Conservation (phyloP, 176 grass and related monocot species). For the Carex cristatella region DNA sequence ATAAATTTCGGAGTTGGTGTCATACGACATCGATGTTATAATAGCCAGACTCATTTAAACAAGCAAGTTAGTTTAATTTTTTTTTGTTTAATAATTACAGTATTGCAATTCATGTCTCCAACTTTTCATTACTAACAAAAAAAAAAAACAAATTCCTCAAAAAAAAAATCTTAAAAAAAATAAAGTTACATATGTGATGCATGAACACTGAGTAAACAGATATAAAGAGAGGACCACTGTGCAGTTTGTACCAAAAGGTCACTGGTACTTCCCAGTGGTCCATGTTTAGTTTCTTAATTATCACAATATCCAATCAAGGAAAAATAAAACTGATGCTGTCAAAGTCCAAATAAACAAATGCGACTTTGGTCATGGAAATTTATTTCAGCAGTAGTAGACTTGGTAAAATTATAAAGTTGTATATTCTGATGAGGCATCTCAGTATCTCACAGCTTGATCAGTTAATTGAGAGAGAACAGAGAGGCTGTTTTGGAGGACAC, state of each 20-base stretch:
- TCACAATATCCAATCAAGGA: not conserved
- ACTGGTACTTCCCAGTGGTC: slow-evolving; percentile 8
- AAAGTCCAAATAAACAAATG: too few relatives aligned
- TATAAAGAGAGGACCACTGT: not conserved
- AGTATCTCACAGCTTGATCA: not conserved
- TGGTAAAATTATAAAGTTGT: not conserved
- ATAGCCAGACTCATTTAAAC: too few relatives aligned
- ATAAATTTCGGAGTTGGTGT: too few relatives aligned
- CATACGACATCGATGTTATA: too few relatives aligned
- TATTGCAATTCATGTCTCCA: too few relatives aligned
- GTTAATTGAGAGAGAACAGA: not conserved
- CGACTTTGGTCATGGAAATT: too few relatives aligned
- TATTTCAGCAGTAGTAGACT: not conserved
- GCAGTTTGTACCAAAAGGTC: slow-evolving; percentile 1
- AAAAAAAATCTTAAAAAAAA: not conserved
- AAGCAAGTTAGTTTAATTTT: too few relatives aligned
- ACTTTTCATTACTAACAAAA: not conserved
- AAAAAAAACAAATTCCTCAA: too few relatives aligned
- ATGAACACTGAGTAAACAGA: not conserved
- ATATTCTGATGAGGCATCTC: not conserved
- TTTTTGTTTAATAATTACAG: too few relatives aligned
- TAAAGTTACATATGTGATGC: not conserved
- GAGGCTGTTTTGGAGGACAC: not conserved
- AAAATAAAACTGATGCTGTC: not conserved
- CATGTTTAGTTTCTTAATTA: not conserved